A percentile compares a stretch with the other conserved stretches of the same genome.
Evolutionary conservation across 2,329 filamentous ascomycete genomes (phyloP).

Genomic region (Clarireedia monteithiana): DNA sequence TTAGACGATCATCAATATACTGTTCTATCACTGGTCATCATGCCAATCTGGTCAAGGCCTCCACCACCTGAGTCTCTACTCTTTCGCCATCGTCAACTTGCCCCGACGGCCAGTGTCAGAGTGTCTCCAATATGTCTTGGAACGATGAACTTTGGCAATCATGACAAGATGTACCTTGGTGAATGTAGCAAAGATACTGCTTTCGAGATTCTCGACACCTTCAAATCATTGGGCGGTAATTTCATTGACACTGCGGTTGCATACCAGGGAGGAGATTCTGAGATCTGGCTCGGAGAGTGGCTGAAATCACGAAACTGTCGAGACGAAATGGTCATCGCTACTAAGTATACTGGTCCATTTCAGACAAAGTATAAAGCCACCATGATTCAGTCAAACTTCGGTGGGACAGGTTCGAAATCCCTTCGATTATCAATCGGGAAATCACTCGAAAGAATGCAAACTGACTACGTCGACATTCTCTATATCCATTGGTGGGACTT

Average conservation of each 20-base stretch:
- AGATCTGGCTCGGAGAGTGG: conserved; percentile 64
- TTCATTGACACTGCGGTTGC: conserved; percentile 64
- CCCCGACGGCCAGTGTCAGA: conserved; percentile 55
- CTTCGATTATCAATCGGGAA: conserved; percentile 46
- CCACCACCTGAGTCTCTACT: background rate
- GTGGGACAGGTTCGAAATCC: conserved; percentile 56
- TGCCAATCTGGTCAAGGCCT: background rate
- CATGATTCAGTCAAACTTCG: conserved; percentile 38
- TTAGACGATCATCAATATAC: background rate
- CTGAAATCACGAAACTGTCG: conserved; percentile 56
- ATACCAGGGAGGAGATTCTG: conserved; percentile 53
- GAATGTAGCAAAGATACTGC: conserved; percentile 51
- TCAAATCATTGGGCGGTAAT: conserved; percentile 51
- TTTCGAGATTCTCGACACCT: conserved; percentile 47
- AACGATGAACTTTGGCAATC: conserved; percentile 56
- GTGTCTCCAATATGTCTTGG: conserved; percentile 63
- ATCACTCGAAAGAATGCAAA: conserved; percentile 55
- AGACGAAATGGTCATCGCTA: conserved; percentile 59
- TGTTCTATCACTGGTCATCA: background rate
- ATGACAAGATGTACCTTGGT: conserved; percentile 6
- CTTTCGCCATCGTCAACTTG: conserved; percentile 32
- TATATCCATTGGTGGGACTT: conserved; percentile 64
- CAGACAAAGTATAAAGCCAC: conserved; percentile 25
- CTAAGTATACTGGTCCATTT: conserved; percentile 40
- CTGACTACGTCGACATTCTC: conserved; percentile 60